phyloP scores from a whole-genome alignment of 176 grass and related monocot genomes.

The Zea mays region Zm-B73-REFERENCE-NAM-5.0 NC_050096.1:29561001-29561500 shows the following conservation, averaged over 20 bases:
- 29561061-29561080: neutral
- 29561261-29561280: neutral
- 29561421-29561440: too few species aligned
- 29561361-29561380: neutral
- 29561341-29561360: neutral
- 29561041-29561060: conserved; percentile 42
- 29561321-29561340: neutral
- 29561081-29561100: neutral
- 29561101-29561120: neutral
- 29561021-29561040: neutral
- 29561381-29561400: conserved; percentile 18
- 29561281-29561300: conserved; percentile 6
- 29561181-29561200: conserved; percentile 24
- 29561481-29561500: too few species aligned
- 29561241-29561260: conserved; percentile 20
- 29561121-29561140: too few species aligned
- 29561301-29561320: conserved; percentile 30
- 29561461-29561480: too few species aligned
- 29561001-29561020: conserved; percentile 34
- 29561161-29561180: conserved; percentile 35
- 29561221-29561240: neutral
- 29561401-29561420: neutral
- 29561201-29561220: neutral
- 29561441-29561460: too few species aligned
- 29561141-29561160: conserved; percentile 19